phyloP scores from a whole-genome alignment of 805 yeast species.

The Zygosaccharomyces gambellarensis region DNA sequence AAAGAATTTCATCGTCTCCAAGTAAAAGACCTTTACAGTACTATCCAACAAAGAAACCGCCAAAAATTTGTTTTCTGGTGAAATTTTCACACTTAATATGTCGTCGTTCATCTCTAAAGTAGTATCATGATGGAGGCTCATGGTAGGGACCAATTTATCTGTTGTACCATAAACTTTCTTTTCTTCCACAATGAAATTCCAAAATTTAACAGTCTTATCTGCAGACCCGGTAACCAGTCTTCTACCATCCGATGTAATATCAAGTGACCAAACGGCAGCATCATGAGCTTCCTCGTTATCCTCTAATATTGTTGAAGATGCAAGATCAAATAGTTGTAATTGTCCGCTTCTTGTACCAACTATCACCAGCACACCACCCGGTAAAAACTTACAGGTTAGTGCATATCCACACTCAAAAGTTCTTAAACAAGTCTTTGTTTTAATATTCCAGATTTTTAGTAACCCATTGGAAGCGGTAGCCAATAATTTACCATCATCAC shows the following conservation, averaged over 20 bases:
- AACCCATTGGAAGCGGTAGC: conserved; percentile 90
- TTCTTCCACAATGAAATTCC: conserved; percentile 72
- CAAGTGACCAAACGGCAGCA: conserved; percentile 87
- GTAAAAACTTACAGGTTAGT: conserved; percentile 71
- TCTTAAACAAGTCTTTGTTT: conserved; percentile 69
- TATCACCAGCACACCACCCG: conserved; percentile 85
- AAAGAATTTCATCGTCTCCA: conserved; percentile 81
- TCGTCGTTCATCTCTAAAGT: conserved; percentile 86
- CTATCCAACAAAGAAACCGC: conserved; percentile 86
- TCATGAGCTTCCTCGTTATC: conserved; percentile 70
- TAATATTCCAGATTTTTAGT: conserved; percentile 82
- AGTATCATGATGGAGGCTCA: conserved; percentile 67
- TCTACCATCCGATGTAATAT: conserved; percentile 79
- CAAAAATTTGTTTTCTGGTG: conserved; percentile 70
- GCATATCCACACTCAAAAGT: conserved; percentile 89
- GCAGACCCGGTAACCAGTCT: conserved; percentile 88
- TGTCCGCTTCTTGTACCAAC: conserved; percentile 87
- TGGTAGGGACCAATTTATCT: conserved; percentile 41
- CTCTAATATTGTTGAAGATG: conserved; percentile 70
- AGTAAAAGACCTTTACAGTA: conserved; percentile 91
- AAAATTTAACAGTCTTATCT: conserved; percentile 82
- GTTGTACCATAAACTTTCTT: conserved; percentile 68
- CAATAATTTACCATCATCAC: conserved; percentile 71
- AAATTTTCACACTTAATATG: conserved; percentile 68
- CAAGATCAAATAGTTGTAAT: conserved; percentile 78